Conservation (phyloP, 2,329 filamentous ascomycete genomes). For the Aspergillus neoniger region DNA sequence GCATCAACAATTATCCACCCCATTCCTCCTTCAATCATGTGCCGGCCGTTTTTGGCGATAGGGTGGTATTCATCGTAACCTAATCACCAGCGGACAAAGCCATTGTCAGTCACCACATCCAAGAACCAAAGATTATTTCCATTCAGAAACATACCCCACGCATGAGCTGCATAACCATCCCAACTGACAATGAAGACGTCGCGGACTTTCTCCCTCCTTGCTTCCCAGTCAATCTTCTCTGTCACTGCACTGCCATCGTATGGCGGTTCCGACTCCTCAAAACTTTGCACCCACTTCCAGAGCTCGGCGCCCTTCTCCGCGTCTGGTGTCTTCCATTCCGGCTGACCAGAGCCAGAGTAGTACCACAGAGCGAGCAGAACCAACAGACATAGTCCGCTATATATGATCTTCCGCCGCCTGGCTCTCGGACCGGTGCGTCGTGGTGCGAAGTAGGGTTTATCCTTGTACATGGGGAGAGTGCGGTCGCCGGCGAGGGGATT, state of each 20-base stretch:
- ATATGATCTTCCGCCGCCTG: constrained; percentile 65
- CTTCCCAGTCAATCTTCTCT: constrained; percentile 68
- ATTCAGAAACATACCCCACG: constrained; percentile 71
- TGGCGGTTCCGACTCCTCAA: constrained; percentile 45
- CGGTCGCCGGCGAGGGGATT: constrained; percentile 64
- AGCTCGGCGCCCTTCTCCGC: constrained; percentile 44
- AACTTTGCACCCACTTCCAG: constrained; percentile 60
- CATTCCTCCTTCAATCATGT: constrained; percentile 86
- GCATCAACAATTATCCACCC: constrained; percentile 99
- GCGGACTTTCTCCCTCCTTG: constrained; percentile 76
- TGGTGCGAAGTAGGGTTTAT: constrained; percentile 78
- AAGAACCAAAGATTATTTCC: no score
- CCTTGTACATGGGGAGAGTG: constrained; percentile 93
- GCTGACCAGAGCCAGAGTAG: constrained; percentile 41
- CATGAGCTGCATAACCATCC: constrained; percentile 88
- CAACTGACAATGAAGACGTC: constrained; percentile 91
- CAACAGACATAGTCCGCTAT: constrained; percentile 58
- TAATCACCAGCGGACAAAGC: constrained; percentile 22
- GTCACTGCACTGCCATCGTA: constrained; percentile 27
- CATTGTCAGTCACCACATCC: constrained; percentile 23
- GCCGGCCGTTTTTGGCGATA: constrained; percentile 71
- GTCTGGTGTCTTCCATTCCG: constrained; percentile 23
- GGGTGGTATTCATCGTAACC: constrained; percentile 78
- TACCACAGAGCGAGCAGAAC: constrained; percentile 66
- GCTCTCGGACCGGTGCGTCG: constrained; percentile 59